A percentile compares a stretch with the other conserved stretches of the same genome.
phyloP scores from a whole-genome alignment of 352 stramenopile genomes.

The Blastocystis sp. region DNA sequence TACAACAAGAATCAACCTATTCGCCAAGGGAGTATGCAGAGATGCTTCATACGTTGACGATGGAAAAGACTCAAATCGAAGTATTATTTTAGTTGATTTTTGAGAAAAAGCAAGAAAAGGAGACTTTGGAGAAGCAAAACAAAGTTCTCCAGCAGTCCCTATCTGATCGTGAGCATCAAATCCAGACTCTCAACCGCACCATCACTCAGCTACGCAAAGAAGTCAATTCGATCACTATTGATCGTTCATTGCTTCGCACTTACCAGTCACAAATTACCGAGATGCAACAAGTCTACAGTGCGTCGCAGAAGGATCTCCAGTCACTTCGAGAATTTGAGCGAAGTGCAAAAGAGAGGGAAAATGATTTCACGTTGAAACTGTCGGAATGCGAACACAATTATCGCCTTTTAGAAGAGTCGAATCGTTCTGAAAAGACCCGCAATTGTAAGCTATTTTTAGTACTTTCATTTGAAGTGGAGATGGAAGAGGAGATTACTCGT shows the following conservation, averaged over 20 bases:
- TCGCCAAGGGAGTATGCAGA: background rate
- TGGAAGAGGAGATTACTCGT: background rate
- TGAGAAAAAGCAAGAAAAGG: background rate
- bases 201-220: background rate
- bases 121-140: background rate
- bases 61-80: constrained; percentile 8
- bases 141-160: background rate
- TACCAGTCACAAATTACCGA: constrained; percentile 5
- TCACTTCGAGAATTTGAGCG: background rate
- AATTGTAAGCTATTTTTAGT: background rate
- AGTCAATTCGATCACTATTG: background rate
- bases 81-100: background rate
- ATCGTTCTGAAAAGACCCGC: background rate
- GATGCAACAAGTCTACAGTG: background rate
- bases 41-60: constrained; percentile 21
- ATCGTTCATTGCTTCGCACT: background rate
- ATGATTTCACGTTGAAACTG: background rate
- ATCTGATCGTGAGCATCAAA: background rate
- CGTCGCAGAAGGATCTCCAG: background rate
- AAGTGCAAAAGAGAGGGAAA: background rate
- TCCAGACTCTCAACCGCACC: background rate
- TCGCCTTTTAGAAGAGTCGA: background rate
- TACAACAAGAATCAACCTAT: background rate
- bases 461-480: background rate
- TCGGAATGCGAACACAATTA: background rate